Percentiles rank a stretch among this genome's conserved stretches.
Evolutionary conservation across 2,329 filamentous ascomycete genomes (phyloP).

Genomic region (Lasiodiplodia gonubiensis): DNA sequence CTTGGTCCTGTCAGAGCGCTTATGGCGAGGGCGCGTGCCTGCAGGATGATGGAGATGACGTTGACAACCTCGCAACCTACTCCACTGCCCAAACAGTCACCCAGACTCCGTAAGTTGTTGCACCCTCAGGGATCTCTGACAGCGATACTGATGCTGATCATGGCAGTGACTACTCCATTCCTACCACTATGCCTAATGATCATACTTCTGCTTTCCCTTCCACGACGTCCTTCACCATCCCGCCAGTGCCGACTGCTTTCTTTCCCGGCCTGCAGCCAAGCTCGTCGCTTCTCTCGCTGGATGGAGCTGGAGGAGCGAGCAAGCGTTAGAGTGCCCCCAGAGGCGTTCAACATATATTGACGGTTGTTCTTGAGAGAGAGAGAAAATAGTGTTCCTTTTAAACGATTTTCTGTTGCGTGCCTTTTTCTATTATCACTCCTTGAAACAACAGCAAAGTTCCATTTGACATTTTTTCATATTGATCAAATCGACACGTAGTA

Average conservation of each 20-base stretch:
- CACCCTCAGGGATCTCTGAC: no score
- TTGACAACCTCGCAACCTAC: not conserved
- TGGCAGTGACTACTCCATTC: not conserved
- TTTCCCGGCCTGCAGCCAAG: not conserved
- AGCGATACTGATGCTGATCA: not conserved
- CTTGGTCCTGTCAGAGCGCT: conserved; percentile 6
- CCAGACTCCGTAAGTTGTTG: not conserved
- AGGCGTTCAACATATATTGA: no score
- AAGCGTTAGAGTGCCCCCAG: no score
- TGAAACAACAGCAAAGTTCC: no score
- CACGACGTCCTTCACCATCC: not conserved
- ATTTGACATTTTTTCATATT: no score
- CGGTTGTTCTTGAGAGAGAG: no score
- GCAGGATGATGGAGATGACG: not conserved
- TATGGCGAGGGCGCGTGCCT: not conserved
- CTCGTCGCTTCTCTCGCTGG: not conserved
- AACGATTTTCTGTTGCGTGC: no score
- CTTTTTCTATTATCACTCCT: no score
- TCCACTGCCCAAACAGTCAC: not conserved
- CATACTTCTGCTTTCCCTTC: conserved; percentile 9
- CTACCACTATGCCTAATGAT: conserved; percentile 10
- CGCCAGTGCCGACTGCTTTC: not conserved
- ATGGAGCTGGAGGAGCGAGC: not conserved
- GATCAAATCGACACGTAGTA: no score
- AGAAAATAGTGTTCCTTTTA: no score